Evolutionary conservation across 192 early-diverging fungal species (phyloP), one percentile per base, ranked within the genome.

Genomic region (Coemansia nantahalensis): DNA sequence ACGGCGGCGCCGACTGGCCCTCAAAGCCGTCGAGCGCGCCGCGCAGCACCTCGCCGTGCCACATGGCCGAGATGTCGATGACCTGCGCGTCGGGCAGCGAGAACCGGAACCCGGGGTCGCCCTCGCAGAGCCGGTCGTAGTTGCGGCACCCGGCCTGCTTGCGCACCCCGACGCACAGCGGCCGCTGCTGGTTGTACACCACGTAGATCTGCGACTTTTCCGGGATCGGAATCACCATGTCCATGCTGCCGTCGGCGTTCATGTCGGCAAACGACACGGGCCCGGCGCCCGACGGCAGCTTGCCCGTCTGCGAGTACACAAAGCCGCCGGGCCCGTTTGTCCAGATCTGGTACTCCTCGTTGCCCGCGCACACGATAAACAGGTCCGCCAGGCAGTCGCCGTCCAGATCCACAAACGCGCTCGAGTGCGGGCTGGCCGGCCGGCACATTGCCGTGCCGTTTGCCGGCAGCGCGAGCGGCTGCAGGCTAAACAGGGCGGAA

Each of bases 221-320:
- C 2, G 58, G 84, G 0, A 86, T 79, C 9, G 86, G 81, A 28
- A 93, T 85, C 4, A 95, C 77, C 53, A 92, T 79, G 62, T 95
- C 93, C 24, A 92, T 68, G 13, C 90, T 83, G 21, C 93, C 93
- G 72, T 92, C 90, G n/a, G 83, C 90, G 76, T 93, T 90, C 82
- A 97, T 89, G 52, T 97, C 94, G 17, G 89, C 90, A 79, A 97
- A 95, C 4, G 87, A 80, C 26, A 97, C 78, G 23, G 80, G 86
- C 4, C 92, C 94, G 31, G 83, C 66, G 9, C 77, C 77, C 0
- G 62, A 48, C 8, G 90, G 91, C 32, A 94, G 63, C 23, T 73
- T 54, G 5, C 85, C 78, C 7, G 66, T 61, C 42, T 74, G 64
- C n/a, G 77, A 78, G 50, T 88, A 83, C 28, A 62, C 56, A 56